Evolutionary conservation across 352 stramenopile genomes (phyloP), one percentile per base, ranked within the genome.

Genomic region (Phytopythium mirpurense): DNA sequence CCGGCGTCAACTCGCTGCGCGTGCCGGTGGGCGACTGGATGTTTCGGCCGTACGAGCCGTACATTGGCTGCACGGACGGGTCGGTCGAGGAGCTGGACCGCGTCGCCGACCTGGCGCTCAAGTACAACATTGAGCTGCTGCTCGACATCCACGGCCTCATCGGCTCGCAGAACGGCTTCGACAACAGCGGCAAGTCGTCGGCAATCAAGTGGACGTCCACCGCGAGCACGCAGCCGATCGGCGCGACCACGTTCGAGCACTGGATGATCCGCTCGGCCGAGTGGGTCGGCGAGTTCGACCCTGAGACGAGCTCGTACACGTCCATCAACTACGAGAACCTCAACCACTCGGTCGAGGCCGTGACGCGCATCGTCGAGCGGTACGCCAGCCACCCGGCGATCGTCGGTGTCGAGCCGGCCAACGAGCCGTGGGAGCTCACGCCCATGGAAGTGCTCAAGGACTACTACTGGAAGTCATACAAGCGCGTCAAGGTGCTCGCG

Each of bases 401-500:
- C 11, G 71, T 97, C 23, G 94, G 92, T 14, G 43, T 98, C 19
- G 85, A 98, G 62, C 92, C 93, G 9, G 89, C 98, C 38, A 98
- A 98, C 64, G 95, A 98, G 58, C 95, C 95, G 18, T 98, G 93
- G 93, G 86, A 98, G 68, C 83, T 96, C 52, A 98, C 93, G 38
- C 93, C 93, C 2, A 88, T 98, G 42, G 54, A 96, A 11, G 68
- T 89, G 24, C 70, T 98, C 44, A 97, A 98, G 65, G 69, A 93
- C 19, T 98, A 97, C 68, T 98, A 98, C 75, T 98, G 91, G 93
- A 94, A 98, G 65, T 89, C 85, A 40, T 98, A 98, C 73, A 89
- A 98, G 57, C 91, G 93, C 54, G 79, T 98, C 27, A 97, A 98
- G 64, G 73, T 70, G 43, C 70, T 88, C 26, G 95, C 93, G 18